phyloP scores from a whole-genome alignment of 495 filamentous ascomycete genomes.

The Trichoderma asperelloides region DNA sequence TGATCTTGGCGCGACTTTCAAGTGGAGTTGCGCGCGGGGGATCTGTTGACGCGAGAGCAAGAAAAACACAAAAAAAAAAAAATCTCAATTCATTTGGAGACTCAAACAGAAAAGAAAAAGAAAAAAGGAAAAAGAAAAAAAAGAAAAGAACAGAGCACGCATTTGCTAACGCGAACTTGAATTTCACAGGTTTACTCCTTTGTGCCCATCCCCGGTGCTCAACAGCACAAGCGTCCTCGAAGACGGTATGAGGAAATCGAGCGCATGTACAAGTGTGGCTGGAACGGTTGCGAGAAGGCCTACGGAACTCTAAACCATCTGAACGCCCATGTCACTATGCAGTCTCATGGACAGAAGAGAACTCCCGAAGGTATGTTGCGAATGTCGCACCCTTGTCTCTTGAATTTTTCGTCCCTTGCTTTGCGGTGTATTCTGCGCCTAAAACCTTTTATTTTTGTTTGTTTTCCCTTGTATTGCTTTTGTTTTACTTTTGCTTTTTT shows the following conservation, averaged over 20 bases:
- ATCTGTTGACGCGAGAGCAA: too few relatives aligned
- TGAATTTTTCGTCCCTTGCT: neutral
- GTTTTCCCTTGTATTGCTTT: too few relatives aligned
- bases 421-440: neutral
- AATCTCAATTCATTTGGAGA: too few relatives aligned
- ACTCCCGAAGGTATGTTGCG: constrained; percentile 82
- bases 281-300: constrained; percentile 96
- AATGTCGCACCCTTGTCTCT: neutral
- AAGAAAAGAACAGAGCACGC: neutral
- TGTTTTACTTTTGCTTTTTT: too few relatives aligned
- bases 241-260: constrained; percentile 97
- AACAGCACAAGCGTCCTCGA: constrained; percentile 93
- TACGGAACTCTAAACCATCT: constrained; percentile 95
- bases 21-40: too few relatives aligned
- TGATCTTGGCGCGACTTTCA: too few relatives aligned
- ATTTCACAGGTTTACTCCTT: constrained; percentile 82
- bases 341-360: constrained; percentile 83
- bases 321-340: constrained; percentile 98
- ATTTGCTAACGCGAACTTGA: constrained; percentile 20
- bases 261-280: constrained; percentile 99
- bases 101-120: neutral
- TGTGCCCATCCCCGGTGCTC: constrained; percentile 92
- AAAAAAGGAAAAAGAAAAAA: neutral
- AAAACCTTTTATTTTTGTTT: constrained; percentile 12
- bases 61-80: too few relatives aligned